Percentiles rank a stretch among this genome's conserved stretches.
phyloP scores from a whole-genome alignment of 352 stramenopile species.

The Globisporangium takayamanum region DNA sequence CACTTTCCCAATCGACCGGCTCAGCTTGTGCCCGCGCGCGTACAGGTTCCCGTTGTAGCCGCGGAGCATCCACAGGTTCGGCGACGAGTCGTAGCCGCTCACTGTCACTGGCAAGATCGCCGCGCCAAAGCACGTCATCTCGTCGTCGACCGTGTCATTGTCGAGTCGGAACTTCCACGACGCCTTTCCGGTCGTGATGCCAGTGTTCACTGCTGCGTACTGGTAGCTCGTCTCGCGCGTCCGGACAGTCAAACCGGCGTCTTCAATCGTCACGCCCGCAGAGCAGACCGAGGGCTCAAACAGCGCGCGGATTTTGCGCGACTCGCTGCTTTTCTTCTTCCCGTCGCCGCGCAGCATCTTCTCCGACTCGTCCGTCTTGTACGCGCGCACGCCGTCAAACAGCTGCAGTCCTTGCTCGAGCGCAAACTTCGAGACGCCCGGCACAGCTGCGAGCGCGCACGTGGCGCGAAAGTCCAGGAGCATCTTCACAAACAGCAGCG shows the following conservation, averaged over 20 bases:
- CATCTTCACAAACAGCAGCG: constrained; percentile 70
- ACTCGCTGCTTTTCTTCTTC: constrained; percentile 47
- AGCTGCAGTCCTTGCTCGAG: constrained; percentile 42
- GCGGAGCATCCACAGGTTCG: constrained; percentile 89
- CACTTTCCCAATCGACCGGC: constrained; percentile 79
- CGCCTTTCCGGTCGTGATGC: constrained; percentile 69
- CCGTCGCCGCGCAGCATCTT: constrained; percentile 25
- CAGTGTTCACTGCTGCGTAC: constrained; percentile 78
- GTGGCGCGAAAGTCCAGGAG: constrained; percentile 28
- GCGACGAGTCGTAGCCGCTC: constrained; percentile 87
- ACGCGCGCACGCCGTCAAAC: constrained; percentile 36
- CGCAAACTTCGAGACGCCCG: constrained; percentile 27
- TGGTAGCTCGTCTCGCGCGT: constrained; percentile 86
- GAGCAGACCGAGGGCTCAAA: constrained; percentile 81
- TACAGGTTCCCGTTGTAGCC: constrained; percentile 91
- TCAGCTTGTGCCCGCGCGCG: constrained; percentile 83
- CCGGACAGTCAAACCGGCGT: constrained; percentile 62
- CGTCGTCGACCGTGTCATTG: constrained; percentile 86
- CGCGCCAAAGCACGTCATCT: constrained; percentile 91
- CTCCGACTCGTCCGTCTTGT: constrained; percentile 36
- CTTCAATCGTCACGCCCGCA: constrained; percentile 69
- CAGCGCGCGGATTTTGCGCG: constrained; percentile 58
- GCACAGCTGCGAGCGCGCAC: constrained; percentile 10
- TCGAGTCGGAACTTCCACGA: constrained; percentile 86
- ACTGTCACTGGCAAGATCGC: constrained; percentile 84